Percentiles rank a stretch among this genome's conserved stretches.
Conservation (phyloP, 2,329 filamentous ascomycete genomes). For the Fusarium algeriense region DNA sequence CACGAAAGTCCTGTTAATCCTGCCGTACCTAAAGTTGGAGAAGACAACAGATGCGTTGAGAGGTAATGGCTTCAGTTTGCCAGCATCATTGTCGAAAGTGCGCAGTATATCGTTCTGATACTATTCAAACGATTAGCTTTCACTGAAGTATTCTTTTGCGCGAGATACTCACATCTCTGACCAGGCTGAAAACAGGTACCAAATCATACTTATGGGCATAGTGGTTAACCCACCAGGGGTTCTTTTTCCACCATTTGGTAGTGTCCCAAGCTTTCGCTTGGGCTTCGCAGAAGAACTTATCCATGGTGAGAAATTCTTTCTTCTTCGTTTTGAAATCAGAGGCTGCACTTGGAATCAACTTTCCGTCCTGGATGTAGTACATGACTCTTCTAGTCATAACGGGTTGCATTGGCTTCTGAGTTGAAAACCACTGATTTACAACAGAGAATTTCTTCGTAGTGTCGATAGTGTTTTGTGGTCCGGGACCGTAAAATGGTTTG, state of each 20-base stretch:
- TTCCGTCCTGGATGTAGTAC: constrained; percentile 70
- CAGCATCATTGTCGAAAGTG: background rate
- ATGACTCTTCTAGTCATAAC: constrained; percentile 55
- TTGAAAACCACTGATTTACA: constrained; percentile 74
- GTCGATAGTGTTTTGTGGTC: constrained; percentile 67
- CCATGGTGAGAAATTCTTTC: background rate
- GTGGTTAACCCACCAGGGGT: no score
- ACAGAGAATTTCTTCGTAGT: constrained; percentile 71
- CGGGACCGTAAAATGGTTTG: constrained; percentile 69
- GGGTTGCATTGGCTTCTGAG: background rate
- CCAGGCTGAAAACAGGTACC: background rate
- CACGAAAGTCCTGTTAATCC: background rate
- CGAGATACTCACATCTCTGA: background rate
- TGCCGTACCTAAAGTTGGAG: background rate
- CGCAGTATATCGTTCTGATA: background rate
- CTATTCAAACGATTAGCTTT: background rate
- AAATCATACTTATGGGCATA: background rate
- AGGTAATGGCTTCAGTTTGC: background rate
- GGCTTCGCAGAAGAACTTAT: background rate
- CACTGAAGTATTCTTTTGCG: background rate
- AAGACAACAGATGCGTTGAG: background rate
- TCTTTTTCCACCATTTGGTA: background rate
- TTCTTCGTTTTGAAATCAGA: background rate
- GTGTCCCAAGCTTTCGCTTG: no score
- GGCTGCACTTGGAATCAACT: background rate